phyloP scores from a whole-genome alignment of 768 basidiomycete species.

The Tephrocybe sp. region DNA sequence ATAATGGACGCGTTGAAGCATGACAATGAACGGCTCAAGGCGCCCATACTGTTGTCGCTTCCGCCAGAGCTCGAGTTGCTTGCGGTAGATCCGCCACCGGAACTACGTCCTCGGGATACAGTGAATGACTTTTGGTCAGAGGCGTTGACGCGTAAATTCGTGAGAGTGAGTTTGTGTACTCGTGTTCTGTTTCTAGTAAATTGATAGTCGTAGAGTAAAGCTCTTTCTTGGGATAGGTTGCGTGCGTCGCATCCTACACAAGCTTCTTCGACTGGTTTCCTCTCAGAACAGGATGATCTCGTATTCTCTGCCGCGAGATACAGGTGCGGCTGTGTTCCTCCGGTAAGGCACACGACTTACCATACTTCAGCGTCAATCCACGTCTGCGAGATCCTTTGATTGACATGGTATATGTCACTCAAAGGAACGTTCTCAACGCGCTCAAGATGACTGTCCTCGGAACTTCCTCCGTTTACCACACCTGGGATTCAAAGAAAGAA shows the following conservation, averaged over 20 bases:
- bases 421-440: conserved; percentile 48
- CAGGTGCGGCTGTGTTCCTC: conserved; percentile 42
- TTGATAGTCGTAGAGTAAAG: conserved; percentile 37
- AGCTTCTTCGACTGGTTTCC: conserved; percentile 49
- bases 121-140: conserved; percentile 19
- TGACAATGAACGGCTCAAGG: conserved; percentile 8
- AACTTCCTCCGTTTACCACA: conserved; percentile 63
- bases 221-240: conserved; percentile 66
- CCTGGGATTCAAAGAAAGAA: conserved; percentile 59
- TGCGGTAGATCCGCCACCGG: conserved; percentile 20
- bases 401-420: conserved; percentile 44
- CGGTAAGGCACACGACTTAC: conserved; percentile 1
- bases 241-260: conserved; percentile 30
- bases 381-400: conserved; percentile 36
- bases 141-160: conserved; percentile 21
- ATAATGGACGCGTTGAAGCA: conserved; percentile 60
- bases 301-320: conserved; percentile 59
- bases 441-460: conserved; percentile 63
- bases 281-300: conserved; percentile 64
- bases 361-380: conserved; percentile 45
- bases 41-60: conserved; percentile 18
- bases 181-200: not conserved
- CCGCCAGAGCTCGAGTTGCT: conserved; percentile 31
- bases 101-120: not conserved
- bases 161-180: conserved; percentile 20